Evolutionary conservation across 192 early-diverging fungal species (phyloP).

Genomic region (Coemansia javaensis): DNA sequence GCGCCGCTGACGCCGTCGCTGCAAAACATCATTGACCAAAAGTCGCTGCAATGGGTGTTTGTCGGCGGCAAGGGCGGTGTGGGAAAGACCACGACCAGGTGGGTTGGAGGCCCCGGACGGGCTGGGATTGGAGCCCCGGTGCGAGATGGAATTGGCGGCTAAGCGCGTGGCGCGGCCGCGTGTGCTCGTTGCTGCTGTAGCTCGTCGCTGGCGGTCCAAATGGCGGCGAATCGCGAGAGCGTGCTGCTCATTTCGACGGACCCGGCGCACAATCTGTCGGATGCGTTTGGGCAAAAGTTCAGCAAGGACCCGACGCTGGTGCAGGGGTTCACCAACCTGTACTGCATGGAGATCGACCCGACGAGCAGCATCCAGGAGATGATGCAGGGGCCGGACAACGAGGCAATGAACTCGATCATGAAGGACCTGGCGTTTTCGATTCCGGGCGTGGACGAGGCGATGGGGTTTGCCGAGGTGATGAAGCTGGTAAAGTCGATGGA

Average conservation of each 20-base stretch:
- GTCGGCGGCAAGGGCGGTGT: constrained; percentile 99
- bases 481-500: constrained; percentile 99
- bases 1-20: constrained; percentile 77
- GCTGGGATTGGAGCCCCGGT: neutral
- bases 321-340: constrained; percentile 92
- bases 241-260: constrained; percentile 98
- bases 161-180: neutral
- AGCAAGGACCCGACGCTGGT: constrained; percentile 91
- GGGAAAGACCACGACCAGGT: constrained; percentile 80
- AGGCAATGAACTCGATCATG: constrained; percentile 81
- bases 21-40: constrained; percentile 95
- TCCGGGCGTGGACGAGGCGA: constrained; percentile 99
- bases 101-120: neutral
- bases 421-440: constrained; percentile 99
- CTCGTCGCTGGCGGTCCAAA: constrained; percentile 91
- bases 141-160: neutral
- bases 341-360: constrained; percentile 99
- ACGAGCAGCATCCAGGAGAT: constrained; percentile 97
- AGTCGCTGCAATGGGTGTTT: constrained; percentile 96
- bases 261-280: constrained; percentile 98
- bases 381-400: constrained; percentile 78
- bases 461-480: constrained; percentile 99
- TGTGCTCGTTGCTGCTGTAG: constrained; percentile 31
- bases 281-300: constrained; percentile 99
- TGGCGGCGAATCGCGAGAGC: constrained; percentile 83